These are phyloP conservation scores for Sphaerobolus stellatus DNA, from an alignment of 1,284 basidiomycete genomes.

Conservation along the genomic window DNA sequence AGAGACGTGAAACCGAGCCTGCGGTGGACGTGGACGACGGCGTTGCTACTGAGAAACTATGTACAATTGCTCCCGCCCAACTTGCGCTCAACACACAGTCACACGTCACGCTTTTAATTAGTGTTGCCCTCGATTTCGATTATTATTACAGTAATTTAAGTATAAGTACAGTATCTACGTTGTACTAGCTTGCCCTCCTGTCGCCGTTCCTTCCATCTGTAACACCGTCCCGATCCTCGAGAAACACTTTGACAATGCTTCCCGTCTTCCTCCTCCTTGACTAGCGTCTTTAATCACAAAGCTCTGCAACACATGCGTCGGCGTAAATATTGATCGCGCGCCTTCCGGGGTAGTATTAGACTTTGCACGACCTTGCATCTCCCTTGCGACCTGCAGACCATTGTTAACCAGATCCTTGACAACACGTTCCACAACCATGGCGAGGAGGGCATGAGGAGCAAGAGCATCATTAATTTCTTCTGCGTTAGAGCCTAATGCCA, in stretches of 20 bases:
- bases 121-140: too few relatives aligned
- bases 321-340: slow-evolving; percentile 2
- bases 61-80: background rate
- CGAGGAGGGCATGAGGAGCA: slow-evolving; percentile 46
- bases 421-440: slow-evolving; percentile 38
- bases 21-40: slow-evolving; percentile 2
- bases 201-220: background rate
- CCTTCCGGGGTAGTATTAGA: background rate
- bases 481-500: slow-evolving; percentile 7
- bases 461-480: slow-evolving; percentile 37
- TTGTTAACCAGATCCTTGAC: slow-evolving; percentile 32
- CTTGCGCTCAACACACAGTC: slow-evolving; percentile 1
- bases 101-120: background rate
- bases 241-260: slow-evolving; percentile 9
- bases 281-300: slow-evolving; percentile 3
- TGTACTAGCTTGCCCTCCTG: background rate
- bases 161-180: too few relatives aligned
- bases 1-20: slow-evolving; percentile 3
- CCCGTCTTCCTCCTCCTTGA: background rate
- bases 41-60: background rate
- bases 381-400: slow-evolving; percentile 2
- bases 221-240: slow-evolving; percentile 11
- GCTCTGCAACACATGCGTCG: slow-evolving; percentile 10
- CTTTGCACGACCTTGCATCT: slow-evolving; percentile 8
- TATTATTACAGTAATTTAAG: too few relatives aligned